A percentile compares a stretch with the other conserved stretches of the same genome.
phyloP scores from a whole-genome alignment of 176 grass and related monocot species.

The Oryza glumipatula region DNA sequence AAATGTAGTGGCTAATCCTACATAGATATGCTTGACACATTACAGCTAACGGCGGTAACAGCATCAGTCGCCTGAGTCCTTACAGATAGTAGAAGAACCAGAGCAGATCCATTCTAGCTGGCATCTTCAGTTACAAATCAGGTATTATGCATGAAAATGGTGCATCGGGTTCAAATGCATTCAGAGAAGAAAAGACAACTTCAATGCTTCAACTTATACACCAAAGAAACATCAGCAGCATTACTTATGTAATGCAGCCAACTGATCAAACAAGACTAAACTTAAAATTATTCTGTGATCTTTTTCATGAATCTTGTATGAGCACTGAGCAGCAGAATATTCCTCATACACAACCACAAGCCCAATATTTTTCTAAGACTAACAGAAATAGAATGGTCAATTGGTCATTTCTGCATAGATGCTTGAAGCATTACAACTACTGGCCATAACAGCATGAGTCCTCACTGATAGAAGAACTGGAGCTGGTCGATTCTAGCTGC shows the following conservation, averaged over 20 bases:
- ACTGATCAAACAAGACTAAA: not conserved
- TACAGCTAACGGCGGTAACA: too few species aligned
- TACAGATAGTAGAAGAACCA: too few species aligned
- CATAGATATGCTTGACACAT: too few species aligned
- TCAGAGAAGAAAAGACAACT: not conserved
- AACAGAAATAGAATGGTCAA: not conserved
- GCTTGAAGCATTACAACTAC: not conserved
- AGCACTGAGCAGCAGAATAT: not conserved
- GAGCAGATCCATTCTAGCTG: too few species aligned
- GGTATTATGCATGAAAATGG: not conserved
- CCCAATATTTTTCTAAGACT: not conserved
- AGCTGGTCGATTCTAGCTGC: not conserved
- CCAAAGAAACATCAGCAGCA: not conserved
- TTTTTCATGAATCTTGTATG: not conserved
- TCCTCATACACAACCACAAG: not conserved
- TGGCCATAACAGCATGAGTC: not conserved
- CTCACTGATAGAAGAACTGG: not conserved
- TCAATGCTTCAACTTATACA: not conserved
- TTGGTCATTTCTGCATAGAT: not conserved
- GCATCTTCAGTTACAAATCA: not conserved
- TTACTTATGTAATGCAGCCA: not conserved
- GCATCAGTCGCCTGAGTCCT: too few species aligned
- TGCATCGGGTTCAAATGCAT: not conserved
- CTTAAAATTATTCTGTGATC: not conserved
- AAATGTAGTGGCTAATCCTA: too few species aligned